phyloP scores from a whole-genome alignment of 148 eudicot species.

The Heliosperma pusillum region DNA sequence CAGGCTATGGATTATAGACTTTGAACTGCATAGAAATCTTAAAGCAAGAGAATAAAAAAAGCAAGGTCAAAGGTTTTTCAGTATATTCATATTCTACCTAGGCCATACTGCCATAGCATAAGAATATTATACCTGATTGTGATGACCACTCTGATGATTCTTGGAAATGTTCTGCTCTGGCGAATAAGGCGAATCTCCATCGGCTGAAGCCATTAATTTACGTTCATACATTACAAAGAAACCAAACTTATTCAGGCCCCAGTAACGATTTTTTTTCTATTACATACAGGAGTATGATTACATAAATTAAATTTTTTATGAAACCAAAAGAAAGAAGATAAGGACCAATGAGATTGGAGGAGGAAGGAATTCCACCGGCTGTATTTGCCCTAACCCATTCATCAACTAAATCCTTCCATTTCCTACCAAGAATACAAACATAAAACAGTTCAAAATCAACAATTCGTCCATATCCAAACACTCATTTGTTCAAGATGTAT shows the following conservation, averaged over 20 bases:
- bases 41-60: slow-evolving; percentile 6
- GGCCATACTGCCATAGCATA: slow-evolving; percentile 17
- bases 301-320: not conserved
- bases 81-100: slow-evolving; percentile 29
- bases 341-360: slow-evolving; percentile 49
- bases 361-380: slow-evolving; percentile 40
- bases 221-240: slow-evolving; percentile 13
- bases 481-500: not conserved
- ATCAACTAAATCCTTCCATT: slow-evolving; percentile 96
- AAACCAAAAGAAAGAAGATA: slow-evolving; percentile 3
- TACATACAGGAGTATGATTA: not conserved
- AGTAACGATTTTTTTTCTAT: slow-evolving; percentile 3
- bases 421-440: slow-evolving; percentile 40
- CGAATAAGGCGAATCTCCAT: slow-evolving; percentile 83
- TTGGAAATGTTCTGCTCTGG: slow-evolving; percentile 47
- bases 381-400: slow-evolving; percentile 81
- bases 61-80: slow-evolving; percentile 16
- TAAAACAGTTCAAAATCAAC: not conserved
- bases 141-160: slow-evolving; percentile 57
- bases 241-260: slow-evolving; percentile 13
- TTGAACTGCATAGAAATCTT: not conserved
- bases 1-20: not conserved
- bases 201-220: slow-evolving; percentile 47
- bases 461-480: slow-evolving; percentile 8
- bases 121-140: slow-evolving; percentile 58